Conservation (phyloP, 768 basidiomycete species). For the Cystoderma amianthinum region DNA sequence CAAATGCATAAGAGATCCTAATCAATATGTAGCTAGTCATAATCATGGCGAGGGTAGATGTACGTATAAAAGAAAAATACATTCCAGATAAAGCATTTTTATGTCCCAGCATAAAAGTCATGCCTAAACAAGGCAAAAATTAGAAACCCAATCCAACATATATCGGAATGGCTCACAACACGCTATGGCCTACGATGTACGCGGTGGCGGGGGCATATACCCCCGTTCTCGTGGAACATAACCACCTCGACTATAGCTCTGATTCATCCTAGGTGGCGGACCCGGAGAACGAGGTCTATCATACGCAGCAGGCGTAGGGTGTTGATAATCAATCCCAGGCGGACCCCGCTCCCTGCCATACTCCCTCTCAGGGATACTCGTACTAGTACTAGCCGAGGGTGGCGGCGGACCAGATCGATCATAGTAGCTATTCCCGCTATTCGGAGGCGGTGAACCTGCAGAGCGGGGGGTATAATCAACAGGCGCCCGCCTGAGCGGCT, state of each 20-base stretch:
- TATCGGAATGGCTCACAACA: too few relatives aligned
- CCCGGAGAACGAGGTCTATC: not conserved
- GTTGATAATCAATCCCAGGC: not conserved
- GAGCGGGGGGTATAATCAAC: not conserved
- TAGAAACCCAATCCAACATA: too few relatives aligned
- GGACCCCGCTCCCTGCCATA: not conserved
- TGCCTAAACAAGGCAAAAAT: too few relatives aligned
- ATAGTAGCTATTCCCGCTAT: not conserved
- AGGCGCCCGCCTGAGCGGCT: not conserved
- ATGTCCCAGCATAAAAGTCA: too few relatives aligned
- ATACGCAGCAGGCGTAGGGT: not conserved
- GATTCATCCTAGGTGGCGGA: not conserved
- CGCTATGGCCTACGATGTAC: too few relatives aligned
- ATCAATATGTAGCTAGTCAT: too few relatives aligned
- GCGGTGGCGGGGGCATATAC: constrained; percentile 1
- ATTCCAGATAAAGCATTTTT: too few relatives aligned
- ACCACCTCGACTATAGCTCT: not conserved
- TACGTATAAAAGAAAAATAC: too few relatives aligned
- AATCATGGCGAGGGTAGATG: too few relatives aligned
- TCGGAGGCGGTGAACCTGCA: not conserved
- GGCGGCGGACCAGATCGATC: not conserved
- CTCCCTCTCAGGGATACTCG: not conserved
- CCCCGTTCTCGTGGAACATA: not conserved
- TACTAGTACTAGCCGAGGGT: not conserved
- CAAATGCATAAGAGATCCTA: too few relatives aligned